A percentile compares a stretch with the other conserved stretches of the same genome.
These are phyloP conservation scores for Ophiostoma sp. DNA, from an alignment of 2,329 filamentous ascomycete species.

Conservation along the genomic window DNA sequence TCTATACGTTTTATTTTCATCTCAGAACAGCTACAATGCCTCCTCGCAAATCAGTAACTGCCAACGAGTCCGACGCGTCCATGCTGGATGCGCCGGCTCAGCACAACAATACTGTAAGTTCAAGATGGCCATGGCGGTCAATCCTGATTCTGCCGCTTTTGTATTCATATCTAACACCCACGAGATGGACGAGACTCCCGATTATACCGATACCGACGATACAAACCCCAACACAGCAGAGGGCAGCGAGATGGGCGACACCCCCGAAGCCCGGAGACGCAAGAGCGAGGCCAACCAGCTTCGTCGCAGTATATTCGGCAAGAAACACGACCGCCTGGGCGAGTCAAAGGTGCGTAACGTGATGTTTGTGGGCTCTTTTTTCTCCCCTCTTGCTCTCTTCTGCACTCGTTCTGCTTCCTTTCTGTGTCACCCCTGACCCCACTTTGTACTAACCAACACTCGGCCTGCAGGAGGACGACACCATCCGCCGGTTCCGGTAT, in stretches of 20 bases:
- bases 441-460: conserved; percentile 12
- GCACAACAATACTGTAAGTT: conserved; percentile 46
- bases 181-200: conserved; percentile 61
- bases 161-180: conserved; percentile 26
- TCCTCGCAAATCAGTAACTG: conserved; percentile 35
- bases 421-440: neutral
- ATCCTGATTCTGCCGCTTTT: neutral
- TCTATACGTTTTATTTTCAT: neutral
- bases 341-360: conserved; percentile 72
- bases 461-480: conserved; percentile 73
- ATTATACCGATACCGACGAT: conserved; percentile 62
- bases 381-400: neutral
- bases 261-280: conserved; percentile 73
- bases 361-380: neutral
- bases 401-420: neutral
- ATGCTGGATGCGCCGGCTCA: conserved; percentile 55
- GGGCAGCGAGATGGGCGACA: conserved; percentile 79
- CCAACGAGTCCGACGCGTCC: conserved; percentile 55
- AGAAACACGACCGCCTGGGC: conserved; percentile 86
- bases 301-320: conserved; percentile 86
- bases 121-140: neutral
- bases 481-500: conserved; percentile 88
- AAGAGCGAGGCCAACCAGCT: conserved; percentile 83
- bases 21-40: conserved; percentile 19
- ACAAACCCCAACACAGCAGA: conserved; percentile 65